A percentile compares a stretch with the other conserved stretches of the same genome.
phyloP scores from a whole-genome alignment of 2,329 filamentous ascomycete species.

The Penicillium sp. region DNA sequence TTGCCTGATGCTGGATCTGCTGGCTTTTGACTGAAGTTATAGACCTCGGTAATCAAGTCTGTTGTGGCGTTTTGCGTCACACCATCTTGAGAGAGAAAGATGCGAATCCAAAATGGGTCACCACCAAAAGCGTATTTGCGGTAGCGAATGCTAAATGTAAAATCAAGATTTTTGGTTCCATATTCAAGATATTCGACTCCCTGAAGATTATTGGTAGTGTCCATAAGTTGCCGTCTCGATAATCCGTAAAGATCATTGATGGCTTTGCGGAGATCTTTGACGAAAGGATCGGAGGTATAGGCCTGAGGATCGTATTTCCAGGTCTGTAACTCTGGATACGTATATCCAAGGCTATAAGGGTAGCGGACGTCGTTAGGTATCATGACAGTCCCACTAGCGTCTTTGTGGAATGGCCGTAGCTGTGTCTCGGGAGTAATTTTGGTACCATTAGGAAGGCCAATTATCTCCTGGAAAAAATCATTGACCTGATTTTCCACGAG shows the following conservation, averaged over 20 bases:
- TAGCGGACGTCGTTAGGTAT: conserved; percentile 62
- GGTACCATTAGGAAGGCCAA: background rate
- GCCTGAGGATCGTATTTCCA: conserved; percentile 15
- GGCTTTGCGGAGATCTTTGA: background rate
- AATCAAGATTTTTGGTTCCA: conserved; percentile 5
- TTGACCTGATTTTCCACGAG: conserved; percentile 38
- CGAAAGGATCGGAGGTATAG: background rate
- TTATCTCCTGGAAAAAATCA: background rate
- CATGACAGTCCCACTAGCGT: conserved; percentile 60
- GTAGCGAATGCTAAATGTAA: conserved; percentile 8
- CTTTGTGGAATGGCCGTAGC: conserved; percentile 59
- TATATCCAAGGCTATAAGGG: conserved; percentile 66
- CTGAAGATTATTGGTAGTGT: background rate
- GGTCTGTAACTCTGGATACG: conserved; percentile 59
- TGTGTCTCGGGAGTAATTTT: conserved; percentile 9
- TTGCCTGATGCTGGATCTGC: background rate
- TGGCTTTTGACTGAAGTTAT: conserved; percentile 12
- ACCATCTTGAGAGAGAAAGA: conserved; percentile 5
- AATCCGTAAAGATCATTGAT: conserved; percentile 10
- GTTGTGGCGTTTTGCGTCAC: background rate
- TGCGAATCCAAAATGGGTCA: conserved; percentile 9
- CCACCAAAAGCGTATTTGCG: conserved; percentile 9
- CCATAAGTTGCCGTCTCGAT: background rate
- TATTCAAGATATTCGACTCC: conserved; percentile 4
- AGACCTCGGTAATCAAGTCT: conserved; percentile 9